phyloP scores from a whole-genome alignment of 2,329 filamentous ascomycete genomes.

The Annulohypoxylon truncatum region DNA sequence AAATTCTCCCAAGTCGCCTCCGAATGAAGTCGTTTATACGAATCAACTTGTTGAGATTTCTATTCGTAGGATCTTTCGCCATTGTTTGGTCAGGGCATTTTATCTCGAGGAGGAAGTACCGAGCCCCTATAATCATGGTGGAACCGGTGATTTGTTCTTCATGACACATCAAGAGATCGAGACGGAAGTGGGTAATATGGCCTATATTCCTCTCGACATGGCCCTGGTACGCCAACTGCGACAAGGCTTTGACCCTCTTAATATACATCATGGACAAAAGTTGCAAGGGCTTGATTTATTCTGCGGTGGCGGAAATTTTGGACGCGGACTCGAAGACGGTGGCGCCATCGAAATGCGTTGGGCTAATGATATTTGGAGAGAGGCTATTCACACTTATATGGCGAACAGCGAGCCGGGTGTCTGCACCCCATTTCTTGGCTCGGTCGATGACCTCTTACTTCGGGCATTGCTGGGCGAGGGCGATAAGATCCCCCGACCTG shows the following conservation, averaged over 20 bases:
- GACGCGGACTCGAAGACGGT: conserved; percentile 79
- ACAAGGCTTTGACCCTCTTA: conserved; percentile 66
- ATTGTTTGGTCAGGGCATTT: conserved; percentile 71
- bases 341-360: conserved; percentile 72
- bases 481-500: conserved; percentile 65
- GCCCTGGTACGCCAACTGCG: conserved; percentile 53
- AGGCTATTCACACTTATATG: conserved; percentile 78
- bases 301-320: conserved; percentile 82
- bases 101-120: conserved; percentile 59
- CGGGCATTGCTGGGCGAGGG: conserved; percentile 64
- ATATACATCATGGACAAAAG: conserved; percentile 46
- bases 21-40: conserved; percentile 63
- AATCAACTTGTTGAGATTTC: conserved; percentile 50
- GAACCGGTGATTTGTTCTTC: conserved; percentile 74
- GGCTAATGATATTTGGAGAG: conserved; percentile 73
- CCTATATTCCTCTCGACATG: conserved; percentile 52
- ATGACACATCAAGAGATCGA: conserved; percentile 60
- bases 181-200: conserved; percentile 33
- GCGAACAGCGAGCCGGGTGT: conserved; percentile 66
- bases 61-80: conserved; percentile 59
- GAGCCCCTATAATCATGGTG: conserved; percentile 72
- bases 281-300: conserved; percentile 77
- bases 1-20: conserved; percentile 46
- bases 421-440: conserved; percentile 72
- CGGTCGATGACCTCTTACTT: conserved; percentile 75